Evolutionary conservation across 805 yeast species (phyloP), one percentile per base, ranked within the genome.

Genomic region (Metschnikowia peoriensis): DNA sequence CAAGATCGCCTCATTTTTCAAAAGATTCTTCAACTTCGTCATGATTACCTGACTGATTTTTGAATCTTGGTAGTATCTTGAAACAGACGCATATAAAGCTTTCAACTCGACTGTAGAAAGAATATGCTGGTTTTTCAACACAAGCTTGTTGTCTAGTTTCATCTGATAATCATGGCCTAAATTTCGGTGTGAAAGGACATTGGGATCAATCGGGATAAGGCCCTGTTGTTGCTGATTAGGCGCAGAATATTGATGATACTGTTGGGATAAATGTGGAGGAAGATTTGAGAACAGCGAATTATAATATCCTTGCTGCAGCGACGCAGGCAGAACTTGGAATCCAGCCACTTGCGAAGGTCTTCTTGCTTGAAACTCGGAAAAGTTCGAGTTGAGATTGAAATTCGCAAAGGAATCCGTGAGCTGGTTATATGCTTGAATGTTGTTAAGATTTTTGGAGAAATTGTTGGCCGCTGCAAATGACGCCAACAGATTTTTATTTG

Each of bases 81-180:
- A 63, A 0, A 86, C 80, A 57, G 77, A 75, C 11, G 62, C 54
- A 59, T 78, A 86, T 46, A 80, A 67, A 10, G 66, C 57, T 51
- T 80, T 80, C 49, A 88, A 73, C 7, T 80, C 84, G 0, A 78
- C 71, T 0, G 90, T 83, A 1, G 90, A 81, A 17, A 83, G 70
- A 22, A 87, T 84, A 45, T 78, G 75, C 51, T 76, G 79, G 44
- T 81, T 81, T 49, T 78, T 79, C 42, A 85, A 68, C 7, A 84
- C 60, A 38, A 86, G 68, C 0, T 91, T 91, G 62, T 85, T 84
- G 43, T 86, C 91, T 49, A 85, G 66, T 50, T 74, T 72, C 41
- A 70, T 72, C n/a, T 47, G 53, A 15, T 45, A 22, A 16, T 39
- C 41, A 5, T 35, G 37, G 27, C 35, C 22, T 17, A n/a, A 12